phyloP scores from a whole-genome alignment of 2,329 filamentous ascomycete species.

The Arachnopeziza araneosa region DNA sequence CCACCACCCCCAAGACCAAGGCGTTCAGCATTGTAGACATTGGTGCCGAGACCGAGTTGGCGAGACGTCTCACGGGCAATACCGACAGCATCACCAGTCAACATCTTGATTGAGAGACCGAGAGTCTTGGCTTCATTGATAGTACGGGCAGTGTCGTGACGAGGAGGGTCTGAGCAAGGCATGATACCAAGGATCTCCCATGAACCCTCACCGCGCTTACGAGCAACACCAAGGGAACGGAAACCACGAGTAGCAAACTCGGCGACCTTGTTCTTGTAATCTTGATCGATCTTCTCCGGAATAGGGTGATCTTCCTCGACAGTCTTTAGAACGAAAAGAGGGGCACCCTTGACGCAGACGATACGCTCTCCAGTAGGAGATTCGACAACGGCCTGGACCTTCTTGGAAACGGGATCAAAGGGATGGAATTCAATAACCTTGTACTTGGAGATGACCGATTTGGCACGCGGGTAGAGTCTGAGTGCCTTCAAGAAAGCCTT shows the following conservation, averaged over 20 bases:
- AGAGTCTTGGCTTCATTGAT: conserved; percentile 85
- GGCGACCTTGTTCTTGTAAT: conserved; percentile 88
- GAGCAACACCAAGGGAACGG: conserved; percentile 87
- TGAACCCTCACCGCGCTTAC: conserved; percentile 72
- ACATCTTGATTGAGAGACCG: conserved; percentile 90
- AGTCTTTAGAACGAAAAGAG: conserved; percentile 79
- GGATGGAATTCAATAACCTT: conserved; percentile 79
- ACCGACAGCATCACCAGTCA: conserved; percentile 90
- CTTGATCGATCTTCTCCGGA: conserved; percentile 68
- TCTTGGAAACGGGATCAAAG: conserved; percentile 91
- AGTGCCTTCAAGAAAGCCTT: conserved; percentile 89
- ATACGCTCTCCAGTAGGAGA: conserved; percentile 79
- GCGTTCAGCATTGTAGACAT: conserved; percentile 89
- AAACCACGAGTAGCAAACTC: conserved; percentile 92
- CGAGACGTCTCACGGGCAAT: conserved; percentile 89
- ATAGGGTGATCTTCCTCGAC: conserved; percentile 82
- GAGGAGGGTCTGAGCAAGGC: conserved; percentile 88
- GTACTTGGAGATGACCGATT: conserved; percentile 75
- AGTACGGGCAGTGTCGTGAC: conserved; percentile 84
- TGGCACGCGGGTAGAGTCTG: conserved; percentile 75
- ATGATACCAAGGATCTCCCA: conserved; percentile 96
- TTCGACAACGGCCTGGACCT: conserved; percentile 78
- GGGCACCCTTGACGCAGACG: conserved; percentile 85
- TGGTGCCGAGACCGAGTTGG: conserved; percentile 85
- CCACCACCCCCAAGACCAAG: conserved; percentile 85